Evolutionary conservation across 2,329 filamentous ascomycete species (phyloP), one percentile per base, ranked within the genome.

Genomic region (Pseudomassariella vexata): DNA sequence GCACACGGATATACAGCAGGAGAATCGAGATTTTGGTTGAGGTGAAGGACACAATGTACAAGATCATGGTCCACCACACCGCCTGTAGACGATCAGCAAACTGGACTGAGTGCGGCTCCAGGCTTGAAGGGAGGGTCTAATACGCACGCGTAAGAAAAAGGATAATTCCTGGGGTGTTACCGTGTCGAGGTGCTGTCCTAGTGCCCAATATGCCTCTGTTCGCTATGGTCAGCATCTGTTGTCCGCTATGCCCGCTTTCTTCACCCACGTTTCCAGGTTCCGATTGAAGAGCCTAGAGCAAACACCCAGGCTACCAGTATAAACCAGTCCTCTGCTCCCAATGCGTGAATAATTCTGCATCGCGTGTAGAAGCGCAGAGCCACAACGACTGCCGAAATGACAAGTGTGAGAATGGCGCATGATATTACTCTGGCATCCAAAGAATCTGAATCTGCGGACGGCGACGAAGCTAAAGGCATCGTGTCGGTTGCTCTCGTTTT

Each of bases 301-400:
- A 21, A 8, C 5, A 27, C n/a, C 30, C 25, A 10, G 8, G 30
- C 22, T 5, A 9, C 17, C 18, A 33, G 18, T 5, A 22, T 19
- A 10, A 25, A 20, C 30, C 30, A 33, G 18, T 33, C 30, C 9
- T 33, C 30, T 17, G 24, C 15, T 10, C 18, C 10, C 12, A 33
- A 16, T 19, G 25, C 27, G 9, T 10, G 12, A 23, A 25, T 10
- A 15, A 26, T 12, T 23, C 11, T 26, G 16, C 19, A 21, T n/a
- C 30, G 30, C 14, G 23, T 26, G 14, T 26, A 33, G 17, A 33
- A 33, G 22, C 30, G 30, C 24, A 33, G 14, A 9, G 18, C 20
- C 17, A 33, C 30, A 14, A 27, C 14, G 3, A 12, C 5, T 3
- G 22, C 27, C 4, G 30, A 23, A 4, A 33, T 3, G 22, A 19